Evolutionary conservation across 208 protist genomes (phyloP).

Genomic region (Leishmania braziliensis): DNA sequence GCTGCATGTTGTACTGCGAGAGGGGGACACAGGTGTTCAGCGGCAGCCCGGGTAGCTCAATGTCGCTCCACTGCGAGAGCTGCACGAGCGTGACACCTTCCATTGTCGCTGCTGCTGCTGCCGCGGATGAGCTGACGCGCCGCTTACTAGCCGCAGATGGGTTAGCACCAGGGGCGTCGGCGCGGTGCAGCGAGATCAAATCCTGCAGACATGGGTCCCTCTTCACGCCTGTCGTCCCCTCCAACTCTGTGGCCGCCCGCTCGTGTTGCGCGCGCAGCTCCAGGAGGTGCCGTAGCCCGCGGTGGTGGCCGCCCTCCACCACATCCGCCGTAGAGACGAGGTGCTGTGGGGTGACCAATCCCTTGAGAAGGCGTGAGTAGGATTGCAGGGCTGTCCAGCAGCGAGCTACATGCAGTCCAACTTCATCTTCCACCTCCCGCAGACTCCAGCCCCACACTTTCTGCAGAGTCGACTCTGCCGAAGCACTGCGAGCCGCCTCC

Average conservation of each 20-base stretch:
- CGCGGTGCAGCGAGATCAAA: constrained; percentile 48
- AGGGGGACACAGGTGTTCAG: constrained; percentile 59
- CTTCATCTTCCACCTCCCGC: constrained; percentile 82
- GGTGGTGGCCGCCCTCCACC: constrained; percentile 61
- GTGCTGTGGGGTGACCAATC: constrained; percentile 67
- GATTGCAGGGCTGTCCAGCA: constrained; percentile 62
- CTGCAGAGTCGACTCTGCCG: constrained; percentile 38
- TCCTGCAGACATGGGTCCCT: constrained; percentile 61
- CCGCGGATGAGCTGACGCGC: constrained; percentile 3
- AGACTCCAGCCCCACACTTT: constrained; percentile 61
- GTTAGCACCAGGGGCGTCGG: constrained; percentile 9
- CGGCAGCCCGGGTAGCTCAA: constrained; percentile 62
- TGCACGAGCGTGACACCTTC: constrained; percentile 23
- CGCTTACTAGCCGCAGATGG: constrained; percentile 9
- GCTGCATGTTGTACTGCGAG: constrained; percentile 53
- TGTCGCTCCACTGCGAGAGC: constrained; percentile 39
- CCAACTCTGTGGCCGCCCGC: constrained; percentile 38
- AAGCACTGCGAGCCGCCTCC: constrained; percentile 48
- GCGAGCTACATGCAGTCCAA: constrained; percentile 59
- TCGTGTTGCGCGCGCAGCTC: constrained; percentile 57
- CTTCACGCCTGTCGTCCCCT: constrained; percentile 25
- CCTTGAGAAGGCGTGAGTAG: constrained; percentile 67
- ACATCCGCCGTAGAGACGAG: constrained; percentile 47
- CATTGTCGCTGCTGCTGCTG: constrained; percentile 4
- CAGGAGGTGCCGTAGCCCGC: constrained; percentile 72